Conservation (phyloP, 176 grass and related monocot species). For the Cymbopogon citratus region DNA sequence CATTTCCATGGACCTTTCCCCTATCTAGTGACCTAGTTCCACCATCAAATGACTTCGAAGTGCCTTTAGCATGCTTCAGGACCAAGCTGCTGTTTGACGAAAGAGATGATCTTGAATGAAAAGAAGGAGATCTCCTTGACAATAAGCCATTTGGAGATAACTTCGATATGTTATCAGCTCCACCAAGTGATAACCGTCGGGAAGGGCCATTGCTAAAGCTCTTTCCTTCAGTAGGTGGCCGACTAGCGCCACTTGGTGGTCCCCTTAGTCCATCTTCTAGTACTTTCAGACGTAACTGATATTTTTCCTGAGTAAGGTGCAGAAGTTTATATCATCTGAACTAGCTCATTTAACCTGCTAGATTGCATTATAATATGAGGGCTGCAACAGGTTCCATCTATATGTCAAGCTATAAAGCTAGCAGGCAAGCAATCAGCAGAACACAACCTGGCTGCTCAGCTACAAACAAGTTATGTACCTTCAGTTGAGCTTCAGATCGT, state of each 20-base stretch:
- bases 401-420: background rate
- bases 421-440: background rate
- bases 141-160: constrained; percentile 75
- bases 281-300: constrained; percentile 84
- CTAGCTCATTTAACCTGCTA: constrained; percentile 17
- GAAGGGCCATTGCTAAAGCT: constrained; percentile 80
- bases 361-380: background rate
- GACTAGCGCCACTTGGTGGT: constrained; percentile 56
- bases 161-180: constrained; percentile 76
- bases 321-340: constrained; percentile 19
- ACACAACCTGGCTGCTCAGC: background rate
- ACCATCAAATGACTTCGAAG: constrained; percentile 98
- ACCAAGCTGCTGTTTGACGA: constrained; percentile 75
- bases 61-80: constrained; percentile 92
- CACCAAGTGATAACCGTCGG: constrained; percentile 80
- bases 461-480: constrained; percentile 44
- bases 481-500: constrained; percentile 88
- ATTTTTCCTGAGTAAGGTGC: constrained; percentile 69
- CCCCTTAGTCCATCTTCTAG: constrained; percentile 94
- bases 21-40: constrained; percentile 87
- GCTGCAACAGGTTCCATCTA: background rate
- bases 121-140: constrained; percentile 81
- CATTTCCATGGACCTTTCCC: constrained; percentile 62
- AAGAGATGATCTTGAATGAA: constrained; percentile 92
- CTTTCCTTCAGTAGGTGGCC: constrained; percentile 61